Percentiles rank a stretch among this genome's conserved stretches.
These are phyloP conservation scores for Phytophthora tentaculata DNA, from an alignment of 352 stramenopile species.

Conservation along the genomic window DNA sequence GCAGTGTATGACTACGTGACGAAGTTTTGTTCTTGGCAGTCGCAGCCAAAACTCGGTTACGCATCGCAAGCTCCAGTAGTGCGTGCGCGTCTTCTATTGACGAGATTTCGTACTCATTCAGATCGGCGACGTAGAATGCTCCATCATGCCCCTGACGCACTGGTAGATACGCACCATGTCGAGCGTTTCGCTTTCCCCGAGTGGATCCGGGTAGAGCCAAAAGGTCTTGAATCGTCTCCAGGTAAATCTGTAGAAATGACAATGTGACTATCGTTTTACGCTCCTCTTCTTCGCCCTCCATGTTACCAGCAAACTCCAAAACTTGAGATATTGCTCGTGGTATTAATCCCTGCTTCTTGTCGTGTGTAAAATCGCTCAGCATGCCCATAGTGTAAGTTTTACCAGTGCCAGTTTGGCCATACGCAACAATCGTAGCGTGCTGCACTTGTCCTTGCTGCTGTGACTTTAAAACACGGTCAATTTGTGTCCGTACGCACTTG, in stretches of 20 bases:
- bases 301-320: conserved; percentile 37
- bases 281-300: conserved; percentile 7
- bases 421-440: conserved; percentile 65
- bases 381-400: conserved; percentile 87
- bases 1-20: conserved; percentile 72
- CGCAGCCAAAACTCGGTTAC: conserved; percentile 60
- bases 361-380: conserved; percentile 42
- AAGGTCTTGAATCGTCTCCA: conserved; percentile 77
- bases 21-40: conserved; percentile 73
- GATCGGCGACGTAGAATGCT: conserved; percentile 65
- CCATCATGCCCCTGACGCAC: conserved; percentile 54
- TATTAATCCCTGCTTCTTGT: conserved; percentile 59
- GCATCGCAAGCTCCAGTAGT: conserved; percentile 52
- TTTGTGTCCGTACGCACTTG: conserved; percentile 40
- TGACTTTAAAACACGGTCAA: conserved; percentile 48
- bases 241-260: conserved; percentile 80
- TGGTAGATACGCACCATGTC: conserved; percentile 32
- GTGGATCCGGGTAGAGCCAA: conserved; percentile 33
- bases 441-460: conserved; percentile 28
- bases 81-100: conserved; percentile 54
- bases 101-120: conserved; percentile 60
- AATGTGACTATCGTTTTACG: conserved; percentile 40
- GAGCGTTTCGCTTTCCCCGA: conserved; percentile 2
- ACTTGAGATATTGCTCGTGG: conserved; percentile 67
- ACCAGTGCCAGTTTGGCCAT: conserved; percentile 76